Conservation (phyloP, 805 yeast genomes). For the Candida taoyuanica region DNA sequence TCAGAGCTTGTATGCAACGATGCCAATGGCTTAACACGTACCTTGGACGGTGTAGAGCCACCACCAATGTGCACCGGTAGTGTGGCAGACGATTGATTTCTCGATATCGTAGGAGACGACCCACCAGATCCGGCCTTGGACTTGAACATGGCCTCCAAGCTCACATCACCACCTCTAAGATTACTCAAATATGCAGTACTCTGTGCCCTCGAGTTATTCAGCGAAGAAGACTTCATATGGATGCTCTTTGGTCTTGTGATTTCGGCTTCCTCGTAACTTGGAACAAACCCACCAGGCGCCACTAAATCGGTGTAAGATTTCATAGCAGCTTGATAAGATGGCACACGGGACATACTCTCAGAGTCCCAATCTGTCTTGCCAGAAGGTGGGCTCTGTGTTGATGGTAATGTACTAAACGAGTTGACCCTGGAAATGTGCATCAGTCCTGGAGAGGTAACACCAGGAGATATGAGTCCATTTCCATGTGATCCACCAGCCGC, state of each 20-base stretch:
- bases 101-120: constrained; percentile 22
- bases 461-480: constrained; percentile 33
- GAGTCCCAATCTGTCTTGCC: constrained; percentile 36
- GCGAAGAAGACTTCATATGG: constrained; percentile 25
- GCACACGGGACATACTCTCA: constrained; percentile 59
- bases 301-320: constrained; percentile 48
- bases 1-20: not conserved
- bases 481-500: constrained; percentile 8
- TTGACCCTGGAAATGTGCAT: constrained; percentile 56
- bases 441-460: constrained; percentile 46
- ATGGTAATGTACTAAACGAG: constrained; percentile 36
- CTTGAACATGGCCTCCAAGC: constrained; percentile 3
- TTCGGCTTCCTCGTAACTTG: constrained; percentile 18
- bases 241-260: constrained; percentile 24
- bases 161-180: constrained; percentile 20
- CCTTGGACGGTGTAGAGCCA: constrained; percentile 1
- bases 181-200: constrained; percentile 23
- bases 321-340: constrained; percentile 80
- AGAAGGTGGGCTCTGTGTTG: constrained; percentile 6
- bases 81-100: constrained; percentile 17
- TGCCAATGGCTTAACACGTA: not conserved
- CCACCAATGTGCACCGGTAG: not conserved
- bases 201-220: constrained; percentile 26
- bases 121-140: constrained; percentile 11
- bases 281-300: constrained; percentile 60